A percentile compares a stretch with the other conserved stretches of the same genome.
Conservation (phyloP, 345 rosid genomes). For the Bruguiera parviflora region DNA sequence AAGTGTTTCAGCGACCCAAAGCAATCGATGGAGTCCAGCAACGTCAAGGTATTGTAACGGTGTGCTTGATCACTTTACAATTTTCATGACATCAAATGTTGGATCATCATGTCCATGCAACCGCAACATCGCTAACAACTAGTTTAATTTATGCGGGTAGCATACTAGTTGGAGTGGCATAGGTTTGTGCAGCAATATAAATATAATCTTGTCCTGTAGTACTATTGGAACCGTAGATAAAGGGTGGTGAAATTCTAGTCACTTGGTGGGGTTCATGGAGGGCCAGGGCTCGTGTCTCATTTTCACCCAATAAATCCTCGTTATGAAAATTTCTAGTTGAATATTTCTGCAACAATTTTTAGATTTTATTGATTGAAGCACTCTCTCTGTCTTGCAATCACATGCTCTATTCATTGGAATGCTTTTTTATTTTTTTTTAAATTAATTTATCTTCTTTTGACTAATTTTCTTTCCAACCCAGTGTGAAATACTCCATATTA, state of each 20-base stretch:
- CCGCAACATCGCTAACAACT: neutral
- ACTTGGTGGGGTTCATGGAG: no score
- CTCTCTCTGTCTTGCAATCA: neutral
- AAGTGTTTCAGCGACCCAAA: slow-evolving; percentile 33
- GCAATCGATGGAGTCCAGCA: slow-evolving; percentile 26
- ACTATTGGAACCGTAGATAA: no score
- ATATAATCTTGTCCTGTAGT: no score
- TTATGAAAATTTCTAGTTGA: neutral
- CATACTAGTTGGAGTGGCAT: no score
- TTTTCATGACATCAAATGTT: neutral
- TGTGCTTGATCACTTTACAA: slow-evolving; percentile 13
- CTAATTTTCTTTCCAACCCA: no score
- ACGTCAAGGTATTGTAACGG: slow-evolving; percentile 46
- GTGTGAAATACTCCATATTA: no score
- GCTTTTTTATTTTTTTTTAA: neutral
- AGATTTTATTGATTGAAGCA: neutral
- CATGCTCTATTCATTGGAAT: no score
- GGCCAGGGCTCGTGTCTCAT: no score
- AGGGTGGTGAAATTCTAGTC: no score
- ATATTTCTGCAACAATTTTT: no score
- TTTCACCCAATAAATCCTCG: neutral
- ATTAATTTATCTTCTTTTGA: neutral
- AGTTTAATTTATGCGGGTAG: neutral
- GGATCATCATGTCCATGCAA: neutral
- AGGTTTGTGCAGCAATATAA: no score